Evolutionary conservation across 2,329 filamentous ascomycete genomes (phyloP).

Genomic region (Penicillium sp.): DNA sequence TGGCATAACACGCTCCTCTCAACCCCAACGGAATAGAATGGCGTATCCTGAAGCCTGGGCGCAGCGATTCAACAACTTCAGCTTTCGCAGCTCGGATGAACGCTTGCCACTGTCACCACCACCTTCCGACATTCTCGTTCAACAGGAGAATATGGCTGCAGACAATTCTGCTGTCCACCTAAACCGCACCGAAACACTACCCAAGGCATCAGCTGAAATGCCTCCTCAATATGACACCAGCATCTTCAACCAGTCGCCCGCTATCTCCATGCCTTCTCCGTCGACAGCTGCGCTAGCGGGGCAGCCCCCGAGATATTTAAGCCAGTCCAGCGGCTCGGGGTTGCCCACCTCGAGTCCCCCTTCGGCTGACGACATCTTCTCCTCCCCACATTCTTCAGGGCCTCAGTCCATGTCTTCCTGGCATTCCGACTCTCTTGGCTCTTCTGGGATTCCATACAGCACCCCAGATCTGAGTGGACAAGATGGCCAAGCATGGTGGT

Average conservation of each 20-base stretch:
- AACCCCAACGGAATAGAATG: constrained; percentile 38
- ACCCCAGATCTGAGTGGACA: constrained; percentile 31
- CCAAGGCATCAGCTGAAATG: constrained; percentile 26
- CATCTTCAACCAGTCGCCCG: constrained; percentile 29
- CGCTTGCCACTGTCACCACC: constrained; percentile 40
- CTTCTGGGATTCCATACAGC: no score
- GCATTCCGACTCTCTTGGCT: constrained; percentile 34
- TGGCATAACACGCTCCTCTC: constrained; percentile 49
- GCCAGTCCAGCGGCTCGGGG: no score
- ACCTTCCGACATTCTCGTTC: constrained; percentile 36
- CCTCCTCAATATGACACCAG: constrained; percentile 26
- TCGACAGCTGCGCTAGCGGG: no score
- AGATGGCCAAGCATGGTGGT: constrained; percentile 39
- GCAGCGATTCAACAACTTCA: constrained; percentile 47
- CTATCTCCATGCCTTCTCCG: constrained; percentile 27
- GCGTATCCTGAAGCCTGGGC: constrained; percentile 43
- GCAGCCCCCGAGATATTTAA: no score
- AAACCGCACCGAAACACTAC: no score
- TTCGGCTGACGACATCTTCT: constrained; percentile 33
- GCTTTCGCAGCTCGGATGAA: constrained; percentile 40
- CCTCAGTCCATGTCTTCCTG: constrained; percentile 35
- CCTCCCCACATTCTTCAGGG: constrained; percentile 34
- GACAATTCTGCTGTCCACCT: no score
- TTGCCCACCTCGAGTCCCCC: constrained; percentile 30
- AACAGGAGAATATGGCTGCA: constrained; percentile 33